Evolutionary conservation across 2,329 filamentous ascomycete species (phyloP).

Genomic region (Aspergillus latus): DNA sequence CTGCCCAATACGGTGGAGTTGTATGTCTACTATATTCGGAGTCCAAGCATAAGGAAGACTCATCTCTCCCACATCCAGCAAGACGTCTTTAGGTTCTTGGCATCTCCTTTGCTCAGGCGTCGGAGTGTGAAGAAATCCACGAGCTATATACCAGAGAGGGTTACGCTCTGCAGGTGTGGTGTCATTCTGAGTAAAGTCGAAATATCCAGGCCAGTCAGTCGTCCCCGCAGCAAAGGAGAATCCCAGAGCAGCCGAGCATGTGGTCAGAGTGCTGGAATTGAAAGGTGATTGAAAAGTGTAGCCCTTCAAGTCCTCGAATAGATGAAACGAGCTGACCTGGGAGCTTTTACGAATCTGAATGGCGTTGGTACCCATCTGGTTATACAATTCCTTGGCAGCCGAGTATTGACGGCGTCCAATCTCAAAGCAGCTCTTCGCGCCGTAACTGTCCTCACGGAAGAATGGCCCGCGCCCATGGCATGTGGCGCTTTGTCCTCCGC

Average conservation of each 20-base stretch:
- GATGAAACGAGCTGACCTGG: conserved; percentile 78
- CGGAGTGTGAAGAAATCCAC: conserved; percentile 69
- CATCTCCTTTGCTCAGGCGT: conserved; percentile 69
- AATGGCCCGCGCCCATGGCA: conserved; percentile 50
- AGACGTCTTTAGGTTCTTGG: conserved; percentile 77
- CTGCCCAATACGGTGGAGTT: conserved; percentile 79
- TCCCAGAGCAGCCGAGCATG: conserved; percentile 83
- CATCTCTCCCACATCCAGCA: conserved; percentile 86
- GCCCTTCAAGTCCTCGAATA: conserved; percentile 76
- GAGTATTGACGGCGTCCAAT: conserved; percentile 49
- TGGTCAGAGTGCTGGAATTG: conserved; percentile 64
- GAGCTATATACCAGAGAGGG: conserved; percentile 77
- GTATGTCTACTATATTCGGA: conserved; percentile 87
- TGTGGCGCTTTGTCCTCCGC: conserved; percentile 48
- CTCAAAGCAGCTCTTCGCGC: conserved; percentile 51
- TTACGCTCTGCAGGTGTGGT: conserved; percentile 69
- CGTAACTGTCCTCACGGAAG: conserved; percentile 46
- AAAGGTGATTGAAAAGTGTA: conserved; percentile 69
- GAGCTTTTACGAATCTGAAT: conserved; percentile 55
- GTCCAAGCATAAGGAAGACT: conserved; percentile 78
- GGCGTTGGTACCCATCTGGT: conserved; percentile 48
- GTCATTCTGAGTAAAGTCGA: conserved; percentile 90
- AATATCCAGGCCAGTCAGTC: conserved; percentile 83
- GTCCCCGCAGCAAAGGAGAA: conserved; percentile 94
- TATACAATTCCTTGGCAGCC: conserved; percentile 54